Conservation (phyloP, 179 eudicot genomes). For the Actinidia arguta region DNA sequence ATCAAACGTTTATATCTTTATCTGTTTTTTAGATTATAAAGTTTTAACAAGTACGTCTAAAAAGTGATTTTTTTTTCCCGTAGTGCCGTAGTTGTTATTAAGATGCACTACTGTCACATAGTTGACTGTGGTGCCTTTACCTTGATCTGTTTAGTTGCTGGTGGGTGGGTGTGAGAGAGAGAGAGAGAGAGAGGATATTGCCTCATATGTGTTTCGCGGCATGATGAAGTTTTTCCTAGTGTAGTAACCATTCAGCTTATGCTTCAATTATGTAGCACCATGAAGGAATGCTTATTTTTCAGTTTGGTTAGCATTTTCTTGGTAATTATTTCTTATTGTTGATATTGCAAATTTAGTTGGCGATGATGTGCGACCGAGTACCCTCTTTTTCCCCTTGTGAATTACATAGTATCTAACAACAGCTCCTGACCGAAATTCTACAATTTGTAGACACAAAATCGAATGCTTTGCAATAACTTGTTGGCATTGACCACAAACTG, state of each 20-base stretch:
- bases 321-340: not conserved
- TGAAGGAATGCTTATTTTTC: not conserved
- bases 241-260: not conserved
- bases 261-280: not conserved
- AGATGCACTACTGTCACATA: not conserved
- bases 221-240: not conserved
- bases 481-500: too few relatives aligned
- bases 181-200: not conserved
- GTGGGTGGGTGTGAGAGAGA: not conserved
- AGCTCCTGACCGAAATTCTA: too few relatives aligned
- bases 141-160: not conserved
- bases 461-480: too few relatives aligned
- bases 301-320: not conserved
- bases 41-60: not conserved
- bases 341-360: not conserved
- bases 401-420: too few relatives aligned
- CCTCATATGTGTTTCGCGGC: not conserved
- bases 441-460: too few relatives aligned
- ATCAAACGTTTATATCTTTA: too few relatives aligned
- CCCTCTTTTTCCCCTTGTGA: not conserved
- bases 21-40: not conserved
- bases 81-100: not conserved
- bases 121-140: not conserved
- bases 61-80: not conserved
- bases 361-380: not conserved